These are phyloP conservation scores for Scheffersomyces stambukii DNA, from an alignment of 1,139 yeast genomes.

Conservation along the genomic window DNA sequence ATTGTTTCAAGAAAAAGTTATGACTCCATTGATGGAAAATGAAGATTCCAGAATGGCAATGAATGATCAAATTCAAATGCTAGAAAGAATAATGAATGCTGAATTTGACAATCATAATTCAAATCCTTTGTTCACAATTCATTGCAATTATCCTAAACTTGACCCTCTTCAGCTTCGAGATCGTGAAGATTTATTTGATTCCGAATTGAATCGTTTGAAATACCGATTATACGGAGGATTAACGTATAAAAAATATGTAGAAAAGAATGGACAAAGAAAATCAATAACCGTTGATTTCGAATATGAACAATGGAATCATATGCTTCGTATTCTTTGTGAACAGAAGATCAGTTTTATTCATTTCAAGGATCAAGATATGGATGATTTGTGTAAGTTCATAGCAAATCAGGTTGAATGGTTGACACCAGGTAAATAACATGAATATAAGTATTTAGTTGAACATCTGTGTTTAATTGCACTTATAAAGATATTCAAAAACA, in stretches of 20 bases:
- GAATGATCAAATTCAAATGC: conserved; percentile 18
- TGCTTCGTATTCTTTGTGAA: conserved; percentile 25
- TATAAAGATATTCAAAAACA: too few species aligned
- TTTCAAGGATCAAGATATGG: conserved; percentile 19
- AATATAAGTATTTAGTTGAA: too few species aligned
- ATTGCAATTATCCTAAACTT: conserved; percentile 37
- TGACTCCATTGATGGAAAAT: conserved; percentile 6
- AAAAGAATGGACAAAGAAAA: conserved; percentile 9
- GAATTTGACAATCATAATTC: conserved; percentile 14
- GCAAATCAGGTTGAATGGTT: conserved; percentile 29
- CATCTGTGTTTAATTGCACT: too few species aligned
- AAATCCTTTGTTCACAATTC: conserved; percentile 28
- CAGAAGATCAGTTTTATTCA: conserved; percentile 22
- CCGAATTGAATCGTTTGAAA: conserved; percentile 20
- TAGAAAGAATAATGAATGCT: conserved; percentile 16
- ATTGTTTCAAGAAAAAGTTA: conserved; percentile 11
- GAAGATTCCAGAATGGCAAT: conserved; percentile 3
- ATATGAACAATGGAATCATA: conserved; percentile 30
- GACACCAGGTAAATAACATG: conserved; percentile 1
- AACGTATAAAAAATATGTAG: conserved; percentile 13
- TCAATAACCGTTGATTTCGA: conserved; percentile 25
- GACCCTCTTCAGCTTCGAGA: conserved; percentile 24
- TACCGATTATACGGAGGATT: conserved; percentile 29
- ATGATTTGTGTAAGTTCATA: conserved; percentile 23
- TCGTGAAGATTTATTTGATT: conserved; percentile 25